Evolutionary conservation across 2,329 filamentous ascomycete genomes (phyloP).

Genomic region (Diatrype stigma): DNA sequence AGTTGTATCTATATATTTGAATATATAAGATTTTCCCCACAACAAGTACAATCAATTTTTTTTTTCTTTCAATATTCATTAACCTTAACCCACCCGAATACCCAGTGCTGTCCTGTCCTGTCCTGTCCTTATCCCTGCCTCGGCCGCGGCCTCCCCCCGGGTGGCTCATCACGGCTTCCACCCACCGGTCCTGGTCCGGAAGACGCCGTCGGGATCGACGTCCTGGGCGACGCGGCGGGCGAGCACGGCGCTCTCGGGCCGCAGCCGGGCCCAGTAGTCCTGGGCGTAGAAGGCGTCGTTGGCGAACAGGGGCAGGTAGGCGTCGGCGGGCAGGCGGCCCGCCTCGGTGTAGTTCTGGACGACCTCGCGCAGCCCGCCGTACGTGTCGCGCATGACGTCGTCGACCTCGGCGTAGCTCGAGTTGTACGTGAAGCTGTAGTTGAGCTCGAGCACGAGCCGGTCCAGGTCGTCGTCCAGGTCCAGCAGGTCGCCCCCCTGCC

Average conservation of each 20-base stretch:
- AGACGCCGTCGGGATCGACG: conserved; percentile 36
- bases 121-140: too few relatives aligned
- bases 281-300: conserved; percentile 39
- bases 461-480: conserved; percentile 35
- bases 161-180: conserved; percentile 33
- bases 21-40: too few relatives aligned
- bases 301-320: conserved; percentile 38
- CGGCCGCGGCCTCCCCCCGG: too few relatives aligned
- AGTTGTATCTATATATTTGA: too few relatives aligned
- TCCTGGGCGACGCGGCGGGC: conserved; percentile 29
- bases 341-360: conserved; percentile 28
- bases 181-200: conserved; percentile 34
- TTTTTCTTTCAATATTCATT: too few relatives aligned
- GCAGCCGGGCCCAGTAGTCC: conserved; percentile 38
- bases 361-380: conserved; percentile 27
- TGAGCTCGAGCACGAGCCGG: conserved; percentile 39
- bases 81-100: too few relatives aligned
- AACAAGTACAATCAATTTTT: too few relatives aligned
- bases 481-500: conserved; percentile 34
- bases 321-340: conserved; percentile 28
- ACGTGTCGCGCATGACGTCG: conserved; percentile 31
- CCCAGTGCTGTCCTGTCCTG: too few relatives aligned
- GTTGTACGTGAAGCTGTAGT: conserved; percentile 34
- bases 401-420: conserved; percentile 28
- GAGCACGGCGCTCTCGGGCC: conserved; percentile 29